phyloP scores from a whole-genome alignment of 768 basidiomycete species.

The Tubosaeta sp. region DNA sequence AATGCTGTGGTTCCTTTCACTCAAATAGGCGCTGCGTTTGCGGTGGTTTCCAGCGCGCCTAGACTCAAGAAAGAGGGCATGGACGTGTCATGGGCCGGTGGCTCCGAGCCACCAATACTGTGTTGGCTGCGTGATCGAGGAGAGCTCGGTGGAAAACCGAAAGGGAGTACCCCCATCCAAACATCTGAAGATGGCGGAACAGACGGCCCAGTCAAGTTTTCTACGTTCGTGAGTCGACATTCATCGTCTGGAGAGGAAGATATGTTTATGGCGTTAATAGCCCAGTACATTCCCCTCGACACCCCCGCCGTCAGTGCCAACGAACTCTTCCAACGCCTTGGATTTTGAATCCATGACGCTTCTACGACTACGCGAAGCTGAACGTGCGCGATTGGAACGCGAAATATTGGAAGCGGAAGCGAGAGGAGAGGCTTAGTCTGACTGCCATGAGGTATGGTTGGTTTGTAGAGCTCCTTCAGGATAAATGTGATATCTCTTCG shows the following conservation, averaged over 20 bases:
- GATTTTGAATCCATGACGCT: slow-evolving; percentile 81
- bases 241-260: not conserved
- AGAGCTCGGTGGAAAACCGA: slow-evolving; percentile 40
- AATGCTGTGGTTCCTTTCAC: slow-evolving; percentile 75
- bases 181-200: slow-evolving; percentile 8
- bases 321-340: slow-evolving; percentile 39
- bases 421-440: slow-evolving; percentile 11
- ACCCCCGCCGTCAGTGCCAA: slow-evolving; percentile 12
- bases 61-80: slow-evolving; percentile 52
- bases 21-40: slow-evolving; percentile 73
- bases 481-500: slow-evolving; percentile 5
- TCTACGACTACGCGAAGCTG: slow-evolving; percentile 77
- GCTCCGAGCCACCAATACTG: slow-evolving; percentile 65
- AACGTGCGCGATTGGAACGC: slow-evolving; percentile 68
- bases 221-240: slow-evolving; percentile 29
- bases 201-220: slow-evolving; percentile 38
- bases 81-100: slow-evolving; percentile 71
- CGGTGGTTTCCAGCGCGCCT: slow-evolving; percentile 62
- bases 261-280: slow-evolving; percentile 14
- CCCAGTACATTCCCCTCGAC: slow-evolving; percentile 16
- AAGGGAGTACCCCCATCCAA: slow-evolving; percentile 10
- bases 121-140: slow-evolving; percentile 72
- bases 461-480: slow-evolving; percentile 5
- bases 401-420: slow-evolving; percentile 74
- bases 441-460: slow-evolving; percentile 10